Percentiles rank a stretch among this genome's conserved stretches.
These are phyloP conservation scores for Monascus purpureus DNA, from an alignment of 495 filamentous ascomycete genomes.

Conservation along the genomic window DNA sequence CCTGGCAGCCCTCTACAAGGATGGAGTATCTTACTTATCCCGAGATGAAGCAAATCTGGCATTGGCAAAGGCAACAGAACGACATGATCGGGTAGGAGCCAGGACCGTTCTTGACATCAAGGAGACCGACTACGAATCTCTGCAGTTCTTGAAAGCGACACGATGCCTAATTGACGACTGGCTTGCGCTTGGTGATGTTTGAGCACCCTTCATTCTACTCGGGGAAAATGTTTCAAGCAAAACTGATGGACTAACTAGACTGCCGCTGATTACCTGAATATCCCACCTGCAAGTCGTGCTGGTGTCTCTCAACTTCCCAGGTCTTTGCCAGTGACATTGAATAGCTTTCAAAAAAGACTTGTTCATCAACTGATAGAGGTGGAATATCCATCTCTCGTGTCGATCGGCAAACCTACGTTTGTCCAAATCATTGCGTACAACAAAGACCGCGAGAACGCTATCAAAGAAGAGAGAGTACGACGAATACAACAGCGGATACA, in stretches of 20 bases:
- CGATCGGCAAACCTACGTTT: slow-evolving; percentile 28
- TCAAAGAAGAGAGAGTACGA: slow-evolving; percentile 21
- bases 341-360: slow-evolving; percentile 44
- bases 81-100: slow-evolving; percentile 17
- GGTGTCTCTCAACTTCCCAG: not conserved
- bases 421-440: slow-evolving; percentile 40
- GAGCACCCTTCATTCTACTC: not conserved
- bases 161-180: slow-evolving; percentile 37
- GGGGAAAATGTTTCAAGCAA: not conserved
- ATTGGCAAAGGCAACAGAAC: slow-evolving; percentile 9
- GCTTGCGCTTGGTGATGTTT: slow-evolving; percentile 19
- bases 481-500: slow-evolving; percentile 27
- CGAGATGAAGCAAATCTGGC: slow-evolving; percentile 43
- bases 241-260: slow-evolving; percentile 4
- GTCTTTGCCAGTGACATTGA: slow-evolving; percentile 14
- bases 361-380: slow-evolving; percentile 53
- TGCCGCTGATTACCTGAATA: slow-evolving; percentile 14
- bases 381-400: slow-evolving; percentile 44
- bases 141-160: slow-evolving; percentile 39
- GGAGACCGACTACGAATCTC: slow-evolving; percentile 37
- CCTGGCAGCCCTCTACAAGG: slow-evolving; percentile 39
- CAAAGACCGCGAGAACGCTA: slow-evolving; percentile 28
- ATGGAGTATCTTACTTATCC: slow-evolving; percentile 58
- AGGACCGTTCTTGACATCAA: slow-evolving; percentile 32
- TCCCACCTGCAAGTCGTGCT: slow-evolving; percentile 13